Evolutionary conservation across 179 eudicot genomes (phyloP), one percentile per base, ranked within the genome.

Genomic region (Drosera spatulata): DNA sequence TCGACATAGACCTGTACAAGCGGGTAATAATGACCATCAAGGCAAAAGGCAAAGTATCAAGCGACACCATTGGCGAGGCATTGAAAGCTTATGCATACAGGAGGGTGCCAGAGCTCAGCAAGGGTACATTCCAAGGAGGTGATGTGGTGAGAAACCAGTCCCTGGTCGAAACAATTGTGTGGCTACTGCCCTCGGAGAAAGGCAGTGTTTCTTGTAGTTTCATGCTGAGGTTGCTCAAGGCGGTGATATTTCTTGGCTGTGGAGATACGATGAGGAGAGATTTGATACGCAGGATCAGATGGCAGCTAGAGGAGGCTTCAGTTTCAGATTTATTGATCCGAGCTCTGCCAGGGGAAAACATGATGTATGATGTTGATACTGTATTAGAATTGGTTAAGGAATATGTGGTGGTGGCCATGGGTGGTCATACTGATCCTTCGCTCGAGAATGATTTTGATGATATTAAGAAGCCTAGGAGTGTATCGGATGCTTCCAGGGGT

Each of bases 61-160:
- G 73, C 60, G 97, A 85, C 66, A 88, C 86, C 14, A 76, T 90
- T 48, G 99, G 97, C 13, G 99, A 93, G 68, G 86, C 97, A 49
- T 65, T 90, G 53, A 83, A 81, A 73, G 99, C 97, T 45, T 93
- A 84, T 71, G 79, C 86, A 44, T 59, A 66, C 43, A 70, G 87
- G 58, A 83, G 79, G 59, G 69, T 88, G 13, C 89, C 96, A 0
- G 85, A 85, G 15, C 77, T 64, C 33, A 13, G 67, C 9, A 64
- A 64, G 7, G 52, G 60, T 38, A 4, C 45, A 3, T 43, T 64
- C 49, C 60, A 46, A 45, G 60, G 78, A 53, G 78, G 78, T 39
- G 83, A 85, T 55, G 6, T 40, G 55, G 46, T 41, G 48, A 85
- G 79, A 63, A 68, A 63, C 41, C 60, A 50, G 15, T 7, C 47